A percentile compares a stretch with the other conserved stretches of the same genome.
These are phyloP conservation scores for Mycena epipterygia DNA, from an alignment of 768 basidiomycete genomes.

Conservation along the genomic window DNA sequence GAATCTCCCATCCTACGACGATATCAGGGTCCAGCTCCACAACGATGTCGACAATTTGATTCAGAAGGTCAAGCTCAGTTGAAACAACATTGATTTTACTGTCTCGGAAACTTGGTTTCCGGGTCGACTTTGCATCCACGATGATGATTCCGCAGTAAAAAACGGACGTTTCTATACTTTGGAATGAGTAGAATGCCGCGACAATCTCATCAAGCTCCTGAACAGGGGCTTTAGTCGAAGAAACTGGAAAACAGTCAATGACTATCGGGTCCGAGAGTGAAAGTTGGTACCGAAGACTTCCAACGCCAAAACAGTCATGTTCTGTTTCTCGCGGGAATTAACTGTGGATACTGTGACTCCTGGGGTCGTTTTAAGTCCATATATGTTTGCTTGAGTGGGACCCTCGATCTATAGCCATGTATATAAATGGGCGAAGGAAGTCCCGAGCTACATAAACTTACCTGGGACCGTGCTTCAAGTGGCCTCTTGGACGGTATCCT, in stretches of 20 bases:
- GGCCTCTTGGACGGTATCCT: slow-evolving; percentile 35
- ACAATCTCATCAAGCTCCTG: slow-evolving; percentile 74
- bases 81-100: slow-evolving; percentile 66
- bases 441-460: slow-evolving; percentile 36
- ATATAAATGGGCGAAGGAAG: slow-evolving; percentile 3
- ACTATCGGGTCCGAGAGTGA: neutral
- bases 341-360: slow-evolving; percentile 40
- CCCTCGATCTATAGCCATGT: slow-evolving; percentile 65
- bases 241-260: slow-evolving; percentile 55
- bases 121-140: slow-evolving; percentile 57
- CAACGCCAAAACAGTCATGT: slow-evolving; percentile 84
- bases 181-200: slow-evolving; percentile 82
- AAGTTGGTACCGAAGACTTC: slow-evolving; percentile 81
- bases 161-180: slow-evolving; percentile 58
- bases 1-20: slow-evolving; percentile 92
- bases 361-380: slow-evolving; percentile 75
- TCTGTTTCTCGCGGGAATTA: slow-evolving; percentile 67
- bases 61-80: slow-evolving; percentile 86
- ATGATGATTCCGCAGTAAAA: slow-evolving; percentile 67
- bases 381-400: slow-evolving; percentile 80
- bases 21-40: slow-evolving; percentile 91
- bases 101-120: slow-evolving; percentile 53
- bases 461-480: slow-evolving; percentile 65
- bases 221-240: slow-evolving; percentile 75
- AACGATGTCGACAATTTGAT: slow-evolving; percentile 80